Evolutionary conservation across 2,329 filamentous ascomycete genomes (phyloP), one percentile per base, ranked within the genome.

Genomic region (Proliferodiscus dingleyae): DNA sequence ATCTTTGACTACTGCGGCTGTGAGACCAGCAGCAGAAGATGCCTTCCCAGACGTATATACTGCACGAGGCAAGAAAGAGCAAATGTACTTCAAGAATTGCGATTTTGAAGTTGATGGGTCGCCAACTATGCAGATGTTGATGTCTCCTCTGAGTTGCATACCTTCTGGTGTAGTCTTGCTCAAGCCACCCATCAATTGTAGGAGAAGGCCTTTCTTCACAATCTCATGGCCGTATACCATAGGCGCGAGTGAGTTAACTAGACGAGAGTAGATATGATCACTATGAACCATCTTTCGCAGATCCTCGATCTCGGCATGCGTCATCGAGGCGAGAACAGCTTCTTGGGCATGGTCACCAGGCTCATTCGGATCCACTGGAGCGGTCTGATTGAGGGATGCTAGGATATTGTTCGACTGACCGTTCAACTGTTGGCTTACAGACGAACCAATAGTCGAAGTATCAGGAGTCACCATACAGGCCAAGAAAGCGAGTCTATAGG

Each of bases 31-130:
- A 8, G 93, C 93, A 0, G 91, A 97, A 3, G 91, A 97, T 2
- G 93, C 93, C 66, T 98, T 98, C 47, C 93, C 93, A 47, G 89
- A 96, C 19, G 93, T 98, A 68, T 98, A 98, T 37, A 98, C 90
- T 13, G 93, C 89, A 32, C 93, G 86, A 19, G 93, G 93, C n/a
- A 95, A 82, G 64, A 98, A 90, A 21, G 88, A 93, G 73, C 90
- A 95, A 53, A 98, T 86, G 62, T 98, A 98, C 71, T 97, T 97
- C 59, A 98, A 72, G 67, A 98, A 98, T 60, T 98, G 93, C 24
- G 90, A 96, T 67, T 98, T 98, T 55, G 89, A 95, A 2, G 93
- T 98, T 9, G 88, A 95, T 1, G 93, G 93, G 63, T 98, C 93
- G 49, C 93, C 93, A 47, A 98, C 93, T 57, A 98, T 88, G 68